These are phyloP conservation scores for Fusarium oxysporum DNA, from an alignment of 2,329 filamentous ascomycete species.

Conservation along the genomic window DNA sequence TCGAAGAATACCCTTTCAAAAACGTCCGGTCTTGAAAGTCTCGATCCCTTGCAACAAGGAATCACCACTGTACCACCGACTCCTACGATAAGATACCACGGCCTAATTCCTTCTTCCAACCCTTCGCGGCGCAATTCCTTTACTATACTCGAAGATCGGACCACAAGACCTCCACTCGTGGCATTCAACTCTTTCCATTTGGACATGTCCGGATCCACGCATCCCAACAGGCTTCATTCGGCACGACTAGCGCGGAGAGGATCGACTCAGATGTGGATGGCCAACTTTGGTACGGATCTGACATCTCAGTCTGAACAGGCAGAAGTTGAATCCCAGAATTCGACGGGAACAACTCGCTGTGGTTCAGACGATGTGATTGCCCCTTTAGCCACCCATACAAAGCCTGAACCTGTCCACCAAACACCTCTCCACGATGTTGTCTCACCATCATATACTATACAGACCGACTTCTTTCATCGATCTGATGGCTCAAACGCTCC, in stretches of 20 bases:
- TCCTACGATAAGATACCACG: constrained; percentile 50
- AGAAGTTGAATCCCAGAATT: constrained; percentile 22
- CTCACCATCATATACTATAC: constrained; percentile 1
- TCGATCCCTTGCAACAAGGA: constrained; percentile 15
- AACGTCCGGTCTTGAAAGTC: constrained; percentile 14
- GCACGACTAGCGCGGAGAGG: constrained; percentile 22
- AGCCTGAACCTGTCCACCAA: constrained; percentile 4
- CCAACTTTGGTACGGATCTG: constrained; percentile 30
- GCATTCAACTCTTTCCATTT: constrained; percentile 33
- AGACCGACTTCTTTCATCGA: constrained; percentile 13
- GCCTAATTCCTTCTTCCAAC: constrained; percentile 48
- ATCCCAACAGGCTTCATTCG: constrained; percentile 26
- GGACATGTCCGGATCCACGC: constrained; percentile 11
- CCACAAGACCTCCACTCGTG: constrained; percentile 21
- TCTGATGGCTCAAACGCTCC: constrained; percentile 4
- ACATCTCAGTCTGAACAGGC: constrained; percentile 12
- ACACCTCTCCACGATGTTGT: neutral
- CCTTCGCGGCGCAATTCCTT: constrained; percentile 25
- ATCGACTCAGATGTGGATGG: constrained; percentile 37
- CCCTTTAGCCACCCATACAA: constrained; percentile 9
- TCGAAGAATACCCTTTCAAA: constrained; percentile 30
- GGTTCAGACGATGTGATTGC: constrained; percentile 15
- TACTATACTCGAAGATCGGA: constrained; percentile 14
- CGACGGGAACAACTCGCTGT: constrained; percentile 17
- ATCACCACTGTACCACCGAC: constrained; percentile 41